Evolutionary conservation across 1,139 yeast genomes (phyloP).

Genomic region (Scheffersomyces insectosa): DNA sequence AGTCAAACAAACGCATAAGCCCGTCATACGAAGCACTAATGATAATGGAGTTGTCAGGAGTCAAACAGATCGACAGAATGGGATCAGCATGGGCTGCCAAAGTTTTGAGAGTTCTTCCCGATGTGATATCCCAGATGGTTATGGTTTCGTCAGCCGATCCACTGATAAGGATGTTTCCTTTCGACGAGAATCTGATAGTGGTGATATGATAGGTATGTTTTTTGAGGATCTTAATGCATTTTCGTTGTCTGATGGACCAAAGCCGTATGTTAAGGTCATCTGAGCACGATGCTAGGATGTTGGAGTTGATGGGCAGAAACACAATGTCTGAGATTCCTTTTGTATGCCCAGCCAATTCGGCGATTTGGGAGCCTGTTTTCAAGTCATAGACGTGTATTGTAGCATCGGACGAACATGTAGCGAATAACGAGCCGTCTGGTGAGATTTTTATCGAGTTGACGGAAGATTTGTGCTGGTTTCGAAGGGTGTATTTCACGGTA

Average conservation of each 20-base stretch:
- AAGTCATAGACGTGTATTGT: conserved; percentile 43
- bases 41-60: conserved; percentile 79
- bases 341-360: conserved; percentile 59
- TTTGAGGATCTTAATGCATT: conserved; percentile 57
- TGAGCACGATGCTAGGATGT: conserved; percentile 76
- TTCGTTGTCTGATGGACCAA: conserved; percentile 59
- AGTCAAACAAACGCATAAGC: conserved; percentile 81
- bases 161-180: conserved; percentile 77
- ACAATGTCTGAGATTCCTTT: conserved; percentile 69
- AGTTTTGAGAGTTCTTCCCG: conserved; percentile 72
- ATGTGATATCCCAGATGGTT: conserved; percentile 81
- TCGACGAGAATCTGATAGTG: conserved; percentile 64
- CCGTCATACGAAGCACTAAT: conserved; percentile 94
- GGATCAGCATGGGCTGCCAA: conserved; percentile 95
- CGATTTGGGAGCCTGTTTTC: conserved; percentile 26
- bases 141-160: conserved; percentile 93
- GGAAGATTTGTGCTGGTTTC: conserved; percentile 8
- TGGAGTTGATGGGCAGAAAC: conserved; percentile 74
- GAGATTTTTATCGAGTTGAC: conserved; percentile 57
- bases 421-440: conserved; percentile 65
- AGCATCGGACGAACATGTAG: conserved; percentile 48
- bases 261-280: conserved; percentile 83
- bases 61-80: conserved; percentile 69
- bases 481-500: conserved; percentile 5
- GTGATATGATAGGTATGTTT: conserved; percentile 90